Evolutionary conservation across 1,284 basidiomycete species (phyloP).

Genomic region (Volvariella volvacea): DNA sequence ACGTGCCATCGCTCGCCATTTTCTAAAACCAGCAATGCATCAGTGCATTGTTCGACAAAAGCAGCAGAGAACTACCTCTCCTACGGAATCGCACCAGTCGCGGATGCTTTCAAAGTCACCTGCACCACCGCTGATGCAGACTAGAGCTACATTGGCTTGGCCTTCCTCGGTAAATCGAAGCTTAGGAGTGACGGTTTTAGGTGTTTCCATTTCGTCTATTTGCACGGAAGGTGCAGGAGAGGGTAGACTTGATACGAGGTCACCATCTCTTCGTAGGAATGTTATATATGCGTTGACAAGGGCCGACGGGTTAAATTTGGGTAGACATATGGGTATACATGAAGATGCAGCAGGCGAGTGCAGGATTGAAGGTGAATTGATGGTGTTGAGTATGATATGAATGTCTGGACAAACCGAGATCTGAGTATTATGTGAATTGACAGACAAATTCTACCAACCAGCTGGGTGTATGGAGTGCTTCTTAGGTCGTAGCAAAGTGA

Average conservation of each 20-base stretch:
- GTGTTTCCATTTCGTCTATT: not conserved
- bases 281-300: slow-evolving; percentile 93
- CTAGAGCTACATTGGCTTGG: slow-evolving; percentile 40
- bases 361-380: slow-evolving; percentile 61
- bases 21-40: slow-evolving; percentile 32
- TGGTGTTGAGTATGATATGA: slow-evolving; percentile 81
- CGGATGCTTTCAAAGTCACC: slow-evolving; percentile 66
- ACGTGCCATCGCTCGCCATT: slow-evolving; percentile 51
- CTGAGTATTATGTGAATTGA: not conserved
- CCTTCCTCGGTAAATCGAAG: not conserved
- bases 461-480: slow-evolving; percentile 95
- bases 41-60: slow-evolving; percentile 1
- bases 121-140: slow-evolving; percentile 57
- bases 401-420: slow-evolving; percentile 53
- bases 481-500: slow-evolving; percentile 85
- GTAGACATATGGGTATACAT: slow-evolving; percentile 95
- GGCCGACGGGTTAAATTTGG: slow-evolving; percentile 86
- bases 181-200: not conserved
- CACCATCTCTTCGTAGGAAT: slow-evolving; percentile 42
- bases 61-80: slow-evolving; percentile 38
- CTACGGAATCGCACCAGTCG: slow-evolving; percentile 63
- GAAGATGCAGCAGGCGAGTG: slow-evolving; percentile 74
- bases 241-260: slow-evolving; percentile 7
- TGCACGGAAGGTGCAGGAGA: slow-evolving; percentile 1
- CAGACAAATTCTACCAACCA: slow-evolving; percentile 35